Conservation (phyloP, 2,329 filamentous ascomycete genomes). For the Mollisia scopiformis region DNA sequence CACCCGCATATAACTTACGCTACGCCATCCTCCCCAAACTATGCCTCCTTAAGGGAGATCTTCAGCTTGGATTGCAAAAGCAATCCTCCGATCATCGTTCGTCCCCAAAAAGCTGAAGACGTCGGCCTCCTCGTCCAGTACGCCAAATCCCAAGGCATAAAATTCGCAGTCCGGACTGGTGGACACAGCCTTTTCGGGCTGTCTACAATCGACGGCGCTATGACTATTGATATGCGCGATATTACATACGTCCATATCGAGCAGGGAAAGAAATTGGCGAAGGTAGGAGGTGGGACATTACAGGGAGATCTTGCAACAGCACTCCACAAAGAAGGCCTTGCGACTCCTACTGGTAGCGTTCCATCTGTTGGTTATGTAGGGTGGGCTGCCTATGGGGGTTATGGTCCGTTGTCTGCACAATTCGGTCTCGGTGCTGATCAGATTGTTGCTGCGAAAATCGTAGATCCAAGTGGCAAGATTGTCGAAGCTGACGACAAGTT, state of each 20-base stretch:
- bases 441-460: constrained; percentile 41
- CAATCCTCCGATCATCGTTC: constrained; percentile 28
- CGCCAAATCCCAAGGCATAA: constrained; percentile 21
- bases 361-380: constrained; percentile 39
- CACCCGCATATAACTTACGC: constrained; percentile 16
- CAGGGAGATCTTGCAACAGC: constrained; percentile 31
- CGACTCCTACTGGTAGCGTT: constrained; percentile 33
- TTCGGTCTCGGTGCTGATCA: constrained; percentile 43
- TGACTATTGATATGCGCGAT: constrained; percentile 43
- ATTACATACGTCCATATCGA: constrained; percentile 37
- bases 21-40: constrained; percentile 17
- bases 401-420: constrained; percentile 36
- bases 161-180: constrained; percentile 35
- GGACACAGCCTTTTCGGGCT: constrained; percentile 41
- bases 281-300: constrained; percentile 42
- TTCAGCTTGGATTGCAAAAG: constrained; percentile 17
- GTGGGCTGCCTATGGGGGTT: constrained; percentile 41
- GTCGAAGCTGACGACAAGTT: constrained; percentile 42
- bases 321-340: constrained; percentile 36
- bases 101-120: constrained; percentile 33
- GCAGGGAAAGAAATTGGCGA: constrained; percentile 33
- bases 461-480: constrained; percentile 41
- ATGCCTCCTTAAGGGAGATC: constrained; percentile 8
- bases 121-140: constrained; percentile 28
- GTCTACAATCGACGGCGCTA: constrained; percentile 34